These are phyloP conservation scores for Emergomyces orientalis DNA, from an alignment of 2,329 filamentous ascomycete genomes.

Conservation along the genomic window DNA sequence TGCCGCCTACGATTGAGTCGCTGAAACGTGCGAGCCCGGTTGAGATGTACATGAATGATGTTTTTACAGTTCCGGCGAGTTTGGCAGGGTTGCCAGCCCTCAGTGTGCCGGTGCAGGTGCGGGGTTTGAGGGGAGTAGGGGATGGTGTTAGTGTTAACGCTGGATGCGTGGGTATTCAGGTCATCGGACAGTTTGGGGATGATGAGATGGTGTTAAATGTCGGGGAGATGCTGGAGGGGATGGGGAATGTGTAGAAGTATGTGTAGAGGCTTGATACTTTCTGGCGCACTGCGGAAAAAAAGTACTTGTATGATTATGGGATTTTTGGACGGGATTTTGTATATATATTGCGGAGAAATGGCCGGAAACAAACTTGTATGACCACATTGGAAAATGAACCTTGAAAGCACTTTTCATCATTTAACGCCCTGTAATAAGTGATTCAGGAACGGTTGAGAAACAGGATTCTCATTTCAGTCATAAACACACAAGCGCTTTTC, in stretches of 20 bases:
- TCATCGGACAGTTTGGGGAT: slow-evolving; percentile 41
- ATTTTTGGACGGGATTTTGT: not conserved
- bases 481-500: not conserved
- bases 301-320: not conserved
- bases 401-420: not conserved
- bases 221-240: slow-evolving; percentile 27
- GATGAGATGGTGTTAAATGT: slow-evolving; percentile 35
- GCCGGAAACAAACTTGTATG: not conserved
- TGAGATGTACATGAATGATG: slow-evolving; percentile 84
- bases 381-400: not conserved
- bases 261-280: not conserved
- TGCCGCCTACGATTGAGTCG: slow-evolving; percentile 56
- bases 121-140: not conserved
- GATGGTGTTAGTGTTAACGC: slow-evolving; percentile 9
- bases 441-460: not conserved
- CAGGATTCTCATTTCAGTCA: not conserved
- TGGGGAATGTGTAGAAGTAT: not conserved
- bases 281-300: not conserved
- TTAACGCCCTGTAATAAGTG: not conserved
- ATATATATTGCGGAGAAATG: not conserved
- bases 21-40: slow-evolving; percentile 44
- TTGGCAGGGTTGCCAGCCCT: slow-evolving; percentile 83
- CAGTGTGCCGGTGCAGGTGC: slow-evolving; percentile 59
- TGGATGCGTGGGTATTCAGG: slow-evolving; percentile 34
- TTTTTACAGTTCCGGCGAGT: slow-evolving; percentile 91